These are phyloP conservation scores for Catenaria anguillulae DNA, from an alignment of 371 early-diverging fungal genomes.

Conservation along the genomic window DNA sequence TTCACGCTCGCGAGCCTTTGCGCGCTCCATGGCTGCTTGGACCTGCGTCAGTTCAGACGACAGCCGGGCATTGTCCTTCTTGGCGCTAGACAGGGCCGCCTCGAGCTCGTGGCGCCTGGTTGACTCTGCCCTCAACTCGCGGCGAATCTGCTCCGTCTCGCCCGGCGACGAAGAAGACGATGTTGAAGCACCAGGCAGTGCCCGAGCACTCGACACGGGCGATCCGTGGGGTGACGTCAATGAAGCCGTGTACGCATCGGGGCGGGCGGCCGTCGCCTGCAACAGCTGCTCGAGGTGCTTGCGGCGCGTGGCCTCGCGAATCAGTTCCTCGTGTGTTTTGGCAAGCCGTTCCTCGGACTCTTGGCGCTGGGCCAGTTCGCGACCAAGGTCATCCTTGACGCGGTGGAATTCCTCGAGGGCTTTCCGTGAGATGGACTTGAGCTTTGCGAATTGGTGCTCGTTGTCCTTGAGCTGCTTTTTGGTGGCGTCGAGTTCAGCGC, in stretches of 20 bases:
- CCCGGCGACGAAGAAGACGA: too few species aligned
- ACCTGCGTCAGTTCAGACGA: background rate
- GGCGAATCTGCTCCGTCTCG: background rate
- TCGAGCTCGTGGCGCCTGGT: background rate
- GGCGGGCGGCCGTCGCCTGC: background rate
- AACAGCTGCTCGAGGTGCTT: slow-evolving; percentile 4
- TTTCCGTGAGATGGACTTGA: slow-evolving; percentile 1
- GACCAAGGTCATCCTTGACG: background rate
- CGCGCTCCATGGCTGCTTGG: background rate
- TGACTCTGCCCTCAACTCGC: background rate
- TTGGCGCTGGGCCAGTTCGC: background rate
- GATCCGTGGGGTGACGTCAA: background rate
- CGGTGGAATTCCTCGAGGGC: slow-evolving; percentile 2
- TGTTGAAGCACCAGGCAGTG: too few species aligned
- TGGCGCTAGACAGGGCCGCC: background rate
- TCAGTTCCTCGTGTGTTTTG: background rate
- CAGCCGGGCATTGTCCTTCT: background rate
- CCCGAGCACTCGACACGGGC: too few species aligned
- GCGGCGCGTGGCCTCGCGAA: slow-evolving; percentile 1
- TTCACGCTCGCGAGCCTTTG: background rate
- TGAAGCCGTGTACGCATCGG: too few species aligned
- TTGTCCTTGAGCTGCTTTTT: background rate
- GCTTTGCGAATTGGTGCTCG: background rate
- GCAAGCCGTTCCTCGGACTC: background rate
- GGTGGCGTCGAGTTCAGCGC: background rate